Conservation (phyloP, 371 early-diverging fungal genomes). For the Mucor circinelloides region DNA sequence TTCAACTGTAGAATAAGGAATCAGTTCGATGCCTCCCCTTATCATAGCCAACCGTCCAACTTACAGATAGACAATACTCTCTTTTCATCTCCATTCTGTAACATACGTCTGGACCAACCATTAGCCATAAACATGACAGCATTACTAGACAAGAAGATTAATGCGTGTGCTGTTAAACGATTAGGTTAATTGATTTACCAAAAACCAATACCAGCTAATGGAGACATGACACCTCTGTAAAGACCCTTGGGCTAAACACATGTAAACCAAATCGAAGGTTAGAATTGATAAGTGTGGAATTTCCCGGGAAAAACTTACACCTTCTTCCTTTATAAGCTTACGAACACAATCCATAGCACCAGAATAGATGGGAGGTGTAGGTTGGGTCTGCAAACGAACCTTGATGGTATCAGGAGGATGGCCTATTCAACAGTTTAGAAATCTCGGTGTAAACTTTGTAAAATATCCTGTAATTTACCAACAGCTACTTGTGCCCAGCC, state of each 20-base stretch:
- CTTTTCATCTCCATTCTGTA: constrained; percentile 54
- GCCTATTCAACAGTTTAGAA: constrained; percentile 38
- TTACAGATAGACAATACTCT: constrained; percentile 47
- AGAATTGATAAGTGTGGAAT: not conserved
- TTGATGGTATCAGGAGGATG: constrained; percentile 83
- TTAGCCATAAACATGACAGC: constrained; percentile 86
- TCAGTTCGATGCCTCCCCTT: not conserved
- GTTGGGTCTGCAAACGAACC: constrained; percentile 83
- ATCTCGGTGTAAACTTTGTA: not conserved
- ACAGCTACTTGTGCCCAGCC: constrained; percentile 87
- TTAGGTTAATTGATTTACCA: constrained; percentile 48
- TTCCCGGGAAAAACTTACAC: constrained; percentile 50
- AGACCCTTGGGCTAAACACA: constrained; percentile 63
- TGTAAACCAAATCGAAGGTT: not conserved
- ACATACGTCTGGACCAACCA: constrained; percentile 68
- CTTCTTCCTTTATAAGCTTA: constrained; percentile 72
- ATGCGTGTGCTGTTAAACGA: not conserved
- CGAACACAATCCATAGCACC: constrained; percentile 77
- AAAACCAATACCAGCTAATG: constrained; percentile 84
- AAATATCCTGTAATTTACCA: constrained; percentile 41
- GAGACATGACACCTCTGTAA: constrained; percentile 84
- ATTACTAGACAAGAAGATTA: constrained; percentile 53
- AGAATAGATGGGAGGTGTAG: constrained; percentile 67
- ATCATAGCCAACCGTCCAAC: not conserved
- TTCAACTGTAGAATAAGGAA: constrained; percentile 24